Conservation (phyloP, 306 rosid genomes). For the Cajanus cajan region DNA sequence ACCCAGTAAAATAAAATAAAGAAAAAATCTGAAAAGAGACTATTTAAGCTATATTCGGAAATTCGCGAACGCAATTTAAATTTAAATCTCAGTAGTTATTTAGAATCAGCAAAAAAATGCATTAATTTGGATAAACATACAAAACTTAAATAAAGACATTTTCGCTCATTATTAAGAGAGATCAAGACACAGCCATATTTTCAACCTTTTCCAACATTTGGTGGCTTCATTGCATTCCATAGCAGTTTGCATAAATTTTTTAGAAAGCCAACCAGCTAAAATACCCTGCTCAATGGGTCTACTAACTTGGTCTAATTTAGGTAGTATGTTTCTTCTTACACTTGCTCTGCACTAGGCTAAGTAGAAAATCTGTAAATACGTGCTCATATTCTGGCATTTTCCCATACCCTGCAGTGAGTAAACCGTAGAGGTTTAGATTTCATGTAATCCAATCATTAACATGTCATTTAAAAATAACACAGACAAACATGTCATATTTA, state of each 20-base stretch:
- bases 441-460: neutral
- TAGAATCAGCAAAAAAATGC: neutral
- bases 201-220: conserved; percentile 29
- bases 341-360: conserved; percentile 48
- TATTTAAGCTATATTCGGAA: too few species aligned
- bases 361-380: conserved; percentile 52
- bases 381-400: conserved; percentile 58
- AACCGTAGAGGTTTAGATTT: neutral
- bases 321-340: conserved; percentile 39
- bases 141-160: neutral
- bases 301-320: neutral
- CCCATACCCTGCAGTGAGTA: conserved; percentile 36
- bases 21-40: too few species aligned
- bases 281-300: conserved; percentile 12
- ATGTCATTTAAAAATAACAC: neutral
- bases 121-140: neutral
- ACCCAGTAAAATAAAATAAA: neutral
- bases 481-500: too few species aligned
- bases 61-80: neutral
- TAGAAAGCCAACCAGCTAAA: conserved; percentile 21
- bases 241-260: conserved; percentile 19
- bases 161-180: conserved; percentile 5
- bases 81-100: neutral
- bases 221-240: conserved; percentile 33
- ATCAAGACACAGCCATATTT: conserved; percentile 13